Percentiles rank a stretch among this genome's conserved stretches.
Conservation (phyloP, 1,139 yeast species). For the Schwanniomyces etchellsii region DNA sequence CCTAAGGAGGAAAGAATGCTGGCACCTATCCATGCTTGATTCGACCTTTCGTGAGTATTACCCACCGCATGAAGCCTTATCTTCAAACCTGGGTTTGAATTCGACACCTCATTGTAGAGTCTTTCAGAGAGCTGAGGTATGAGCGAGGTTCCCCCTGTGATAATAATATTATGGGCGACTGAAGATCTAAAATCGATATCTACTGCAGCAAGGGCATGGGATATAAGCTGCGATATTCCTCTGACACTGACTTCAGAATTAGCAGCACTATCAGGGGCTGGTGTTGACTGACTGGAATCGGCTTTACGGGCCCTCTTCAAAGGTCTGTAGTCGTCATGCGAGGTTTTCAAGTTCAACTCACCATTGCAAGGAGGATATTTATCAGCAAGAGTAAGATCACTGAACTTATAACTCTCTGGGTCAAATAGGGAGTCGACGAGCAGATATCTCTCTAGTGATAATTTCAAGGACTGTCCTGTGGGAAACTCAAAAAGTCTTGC, state of each 20-base stretch:
- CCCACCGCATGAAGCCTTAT: slow-evolving; percentile 88
- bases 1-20: slow-evolving; percentile 89
- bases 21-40: slow-evolving; percentile 94
- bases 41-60: slow-evolving; percentile 73
- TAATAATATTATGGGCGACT: slow-evolving; percentile 83
- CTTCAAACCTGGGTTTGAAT: slow-evolving; percentile 83
- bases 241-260: slow-evolving; percentile 14
- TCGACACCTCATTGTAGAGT: slow-evolving; percentile 65
- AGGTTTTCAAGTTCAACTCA: slow-evolving; percentile 27
- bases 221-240: slow-evolving; percentile 68
- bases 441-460: slow-evolving; percentile 54
- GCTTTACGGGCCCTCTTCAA: slow-evolving; percentile 53
- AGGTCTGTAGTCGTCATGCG: slow-evolving; percentile 64
- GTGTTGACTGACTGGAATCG: slow-evolving; percentile 33
- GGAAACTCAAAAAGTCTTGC: slow-evolving; percentile 76
- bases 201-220: slow-evolving; percentile 60
- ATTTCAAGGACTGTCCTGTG: slow-evolving; percentile 43
- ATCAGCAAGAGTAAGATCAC: slow-evolving; percentile 13
- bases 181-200: slow-evolving; percentile 92
- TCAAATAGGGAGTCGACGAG: slow-evolving; percentile 74
- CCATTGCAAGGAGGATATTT: slow-evolving; percentile 35
- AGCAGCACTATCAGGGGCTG: slow-evolving; percentile 25
- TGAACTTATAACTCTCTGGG: slow-evolving; percentile 43
- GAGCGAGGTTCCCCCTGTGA: slow-evolving; percentile 85
- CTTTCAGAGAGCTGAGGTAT: slow-evolving; percentile 88